Base-by-base conservation (phyloP, 331 rosid genomes). In the Erythrophleum ivorense region DNA sequence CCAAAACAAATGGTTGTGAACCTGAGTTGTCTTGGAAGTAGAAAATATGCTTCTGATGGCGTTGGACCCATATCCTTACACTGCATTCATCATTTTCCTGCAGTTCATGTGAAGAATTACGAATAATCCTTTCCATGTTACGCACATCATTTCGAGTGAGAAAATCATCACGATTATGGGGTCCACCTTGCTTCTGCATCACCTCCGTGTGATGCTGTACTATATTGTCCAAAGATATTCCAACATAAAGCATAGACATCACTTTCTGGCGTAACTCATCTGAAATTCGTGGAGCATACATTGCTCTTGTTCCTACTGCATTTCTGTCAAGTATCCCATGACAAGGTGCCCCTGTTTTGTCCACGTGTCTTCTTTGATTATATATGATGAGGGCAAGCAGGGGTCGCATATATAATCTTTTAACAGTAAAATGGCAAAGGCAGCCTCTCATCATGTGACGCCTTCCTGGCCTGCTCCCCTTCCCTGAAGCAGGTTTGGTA, bases 391-490 rank as follows among this genome's bases (percentile, higher is more conserved):
- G 86, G 50, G 97, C 92, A 82, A 93, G 82, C 29, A 69, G 84
- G 16, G 97, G 94, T 14, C 87, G 86, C 63, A 87, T 82, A 81
- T 93, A 90, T 75, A 93, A 84, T 73, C 94, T 89, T 72, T 93
- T 93, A 24, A 93, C 92, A 18, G 94, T 93, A 70, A 93, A 93
- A 83, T 91, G 97, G 76, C 97, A 93, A 48, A 88, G 92, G 81
- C 97, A 93, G 11, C 94, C 97, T 84, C 97, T 88, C 96, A 88
- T 88, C 96, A 88, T 93, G 85, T 93, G 97, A 73, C 94, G 96
- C 86, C 97, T 80, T 72, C 97, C 96, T 3, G 94, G 96, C 84
- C 97, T 85, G 86, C 94, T 93, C 68, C 94, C 94, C 88, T 91
- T 93, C 81, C 96, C 97, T 2, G 96, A 87, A 55, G 91, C 84